Evolutionary conservation across 176 grass and related monocot genomes (phyloP), one percentile per base, ranked within the genome.

Genomic region (Thinopyrum elongatum): DNA sequence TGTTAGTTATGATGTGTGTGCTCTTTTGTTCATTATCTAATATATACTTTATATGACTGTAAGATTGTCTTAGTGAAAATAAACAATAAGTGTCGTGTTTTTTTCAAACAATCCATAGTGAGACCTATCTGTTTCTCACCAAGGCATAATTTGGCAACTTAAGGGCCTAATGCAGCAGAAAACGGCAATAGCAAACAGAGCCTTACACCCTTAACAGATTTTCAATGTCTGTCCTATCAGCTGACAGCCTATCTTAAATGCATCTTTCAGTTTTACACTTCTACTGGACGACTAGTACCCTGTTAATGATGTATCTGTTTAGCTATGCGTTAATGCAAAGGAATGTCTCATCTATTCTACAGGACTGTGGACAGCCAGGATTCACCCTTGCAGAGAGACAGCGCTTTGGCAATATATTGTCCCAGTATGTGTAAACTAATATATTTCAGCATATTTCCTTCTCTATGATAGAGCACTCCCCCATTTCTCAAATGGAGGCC

Each of bases 351-450:
- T 65, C 55, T 85, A 87, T 81, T 85, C 70, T 84, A 76, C 88
- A 98, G 95, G 95, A 98, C 76, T 90, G 85, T 87, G 95, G 95
- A 71, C 95, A 98, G 55, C 95, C 95, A 81, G 93, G 95, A 85
- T 98, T 98, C 90, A 98, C 95, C 60, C 74, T 86, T 13, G 81
- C 95, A 90, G 95, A 98, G 89, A 98, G 93, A 35, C 79, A 22
- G 17, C 93, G 95, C n/a, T 98, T 98, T 79, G 79, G 61, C 33
- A 98, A 82, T 84, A 90, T 95, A 90, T 82, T 98, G 46, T 81
- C 80, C 29, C 89, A 90, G 95, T 98, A 94, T 34, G 93, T 98
- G 82, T 80, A 90, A 84, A 81, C 58, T 36, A 60, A 78, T 39
- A 65, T n/a, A 51, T 74, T 49, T 79, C 25, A 79, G 38, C 27